A percentile compares a stretch with the other conserved stretches of the same genome.
Evolutionary conservation across 2,329 filamentous ascomycete species (phyloP).

Genomic region (Coleophoma eucalyptorum): DNA sequence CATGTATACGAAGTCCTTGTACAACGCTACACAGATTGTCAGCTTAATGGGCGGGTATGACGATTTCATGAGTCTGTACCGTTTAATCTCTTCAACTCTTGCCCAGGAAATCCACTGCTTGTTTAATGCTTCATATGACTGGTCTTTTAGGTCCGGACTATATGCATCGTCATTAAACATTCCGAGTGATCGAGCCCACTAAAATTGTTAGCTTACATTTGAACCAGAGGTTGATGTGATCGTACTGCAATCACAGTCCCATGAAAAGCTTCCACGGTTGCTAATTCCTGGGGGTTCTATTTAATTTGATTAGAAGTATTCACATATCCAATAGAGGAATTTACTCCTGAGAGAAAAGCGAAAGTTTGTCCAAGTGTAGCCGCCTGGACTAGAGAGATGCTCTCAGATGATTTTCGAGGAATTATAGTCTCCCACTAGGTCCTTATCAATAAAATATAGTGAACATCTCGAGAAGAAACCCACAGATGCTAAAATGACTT

Average conservation of each 20-base stretch:
- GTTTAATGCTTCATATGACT: constrained; percentile 3
- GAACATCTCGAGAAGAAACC: background rate
- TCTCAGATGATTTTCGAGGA: background rate
- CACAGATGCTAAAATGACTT: constrained; percentile 8
- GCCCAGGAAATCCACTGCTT: constrained; percentile 10
- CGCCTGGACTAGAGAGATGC: constrained; percentile 7
- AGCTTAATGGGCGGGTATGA: too few relatives aligned
- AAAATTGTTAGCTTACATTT: constrained; percentile 15
- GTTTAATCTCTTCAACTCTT: constrained; percentile 5
- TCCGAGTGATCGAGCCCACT: constrained; percentile 6
- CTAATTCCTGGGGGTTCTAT: constrained; percentile 9
- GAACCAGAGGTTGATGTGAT: background rate
- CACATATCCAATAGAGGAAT: background rate
- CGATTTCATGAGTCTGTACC: constrained; percentile 14
- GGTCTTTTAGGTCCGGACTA: background rate
- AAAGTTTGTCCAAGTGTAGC: constrained; percentile 9
- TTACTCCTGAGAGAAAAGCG: constrained; percentile 11
- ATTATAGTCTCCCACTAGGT: constrained; percentile 8
- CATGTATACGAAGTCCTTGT: constrained; percentile 48
- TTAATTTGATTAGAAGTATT: background rate
- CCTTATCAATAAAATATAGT: background rate
- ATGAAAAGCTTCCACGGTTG: constrained; percentile 8
- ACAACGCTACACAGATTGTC: too few relatives aligned
- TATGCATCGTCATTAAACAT: constrained; percentile 3
- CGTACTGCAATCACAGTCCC: constrained; percentile 11